These are phyloP conservation scores for Pseudonitzschia delicatissima DNA, from an alignment of 108 stramenopile genomes.

Conservation along the genomic window DNA sequence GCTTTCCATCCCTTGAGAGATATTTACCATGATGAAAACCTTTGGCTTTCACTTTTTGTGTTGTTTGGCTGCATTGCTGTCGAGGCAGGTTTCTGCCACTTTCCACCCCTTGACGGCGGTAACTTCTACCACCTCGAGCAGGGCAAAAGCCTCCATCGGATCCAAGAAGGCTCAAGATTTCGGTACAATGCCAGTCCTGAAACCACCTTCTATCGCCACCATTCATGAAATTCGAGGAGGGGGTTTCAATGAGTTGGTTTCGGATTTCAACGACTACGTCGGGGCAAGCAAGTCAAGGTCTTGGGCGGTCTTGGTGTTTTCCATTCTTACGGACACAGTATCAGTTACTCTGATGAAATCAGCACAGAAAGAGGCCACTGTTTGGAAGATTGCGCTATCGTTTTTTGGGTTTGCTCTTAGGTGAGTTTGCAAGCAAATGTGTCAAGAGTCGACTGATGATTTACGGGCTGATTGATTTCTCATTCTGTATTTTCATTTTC, in stretches of 20 bases:
- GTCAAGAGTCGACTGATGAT: background rate
- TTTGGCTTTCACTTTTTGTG: too few relatives aligned
- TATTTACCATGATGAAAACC: too few relatives aligned
- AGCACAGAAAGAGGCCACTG: conserved; percentile 19
- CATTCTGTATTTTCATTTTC: background rate
- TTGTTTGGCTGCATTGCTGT: too few relatives aligned
- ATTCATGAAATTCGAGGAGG: background rate
- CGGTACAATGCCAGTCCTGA: too few relatives aligned
- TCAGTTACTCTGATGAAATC: conserved; percentile 24
- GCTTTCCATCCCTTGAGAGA: too few relatives aligned
- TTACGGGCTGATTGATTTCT: background rate
- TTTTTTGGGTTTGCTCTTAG: conserved; percentile 7
- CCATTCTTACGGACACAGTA: conserved; percentile 23
- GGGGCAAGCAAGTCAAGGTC: conserved; percentile 12
- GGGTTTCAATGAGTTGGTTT: background rate
- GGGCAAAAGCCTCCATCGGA: too few relatives aligned
- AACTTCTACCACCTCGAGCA: too few relatives aligned
- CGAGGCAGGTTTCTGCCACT: too few relatives aligned
- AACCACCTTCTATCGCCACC: background rate
- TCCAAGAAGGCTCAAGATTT: too few relatives aligned
- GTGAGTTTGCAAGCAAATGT: background rate
- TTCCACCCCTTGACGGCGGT: too few relatives aligned
- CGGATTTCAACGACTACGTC: conserved; percentile 15
- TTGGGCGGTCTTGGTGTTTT: conserved; percentile 19
- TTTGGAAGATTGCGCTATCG: conserved; percentile 5